Evolutionary conservation across 2,329 filamentous ascomycete species (phyloP), one percentile per base, ranked within the genome.

Genomic region (Fusarium tuaranense): DNA sequence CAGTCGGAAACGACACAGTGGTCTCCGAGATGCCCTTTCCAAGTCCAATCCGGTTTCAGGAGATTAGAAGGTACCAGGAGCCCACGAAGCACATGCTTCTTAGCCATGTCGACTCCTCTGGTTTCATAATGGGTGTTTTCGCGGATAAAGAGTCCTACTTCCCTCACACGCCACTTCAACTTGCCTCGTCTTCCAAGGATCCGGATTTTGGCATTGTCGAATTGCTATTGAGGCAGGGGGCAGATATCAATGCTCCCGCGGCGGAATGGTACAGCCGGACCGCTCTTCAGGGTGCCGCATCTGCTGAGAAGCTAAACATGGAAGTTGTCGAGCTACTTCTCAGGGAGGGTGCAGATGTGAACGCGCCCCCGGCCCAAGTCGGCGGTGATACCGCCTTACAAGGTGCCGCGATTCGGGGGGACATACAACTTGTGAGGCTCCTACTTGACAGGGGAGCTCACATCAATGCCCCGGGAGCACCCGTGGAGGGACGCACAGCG

Each of bases 351-450:
- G 64, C 68, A 20, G 18, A 63, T 3, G 18, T 60, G 34, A 70
- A 70, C 16, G 60, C 36, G n/a, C 59, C 64, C 16, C 34, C 68
- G 12, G 13, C 46, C 8, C 18, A 22, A 27, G 7, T n/a, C 7
- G 16, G 48, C 10, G 68, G 68, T 1, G 44, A 67, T 14, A 67
- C 68, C 7, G 64, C 68, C 8, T 22, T 70, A 1, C 68, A 70
- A 16, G 60, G 14, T 13, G 65, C 60, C 5, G 60, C 44, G 0
- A 64, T 61, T 10, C 30, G 13, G 16, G 68, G 65, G 2, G 4
- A 70, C 18, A 20, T 70, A 7, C 10, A 44, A 7, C 27, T 68
- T 10, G 46, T 57, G 3, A 57, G 22, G 12, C 16, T 64, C 3
- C 44, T 70, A 0, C 7, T 68, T 22, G 18, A 3, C 0, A 27